Evolutionary conservation across 2,329 filamentous ascomycete species (phyloP).

Genomic region (Colletotrichum abscissum): DNA sequence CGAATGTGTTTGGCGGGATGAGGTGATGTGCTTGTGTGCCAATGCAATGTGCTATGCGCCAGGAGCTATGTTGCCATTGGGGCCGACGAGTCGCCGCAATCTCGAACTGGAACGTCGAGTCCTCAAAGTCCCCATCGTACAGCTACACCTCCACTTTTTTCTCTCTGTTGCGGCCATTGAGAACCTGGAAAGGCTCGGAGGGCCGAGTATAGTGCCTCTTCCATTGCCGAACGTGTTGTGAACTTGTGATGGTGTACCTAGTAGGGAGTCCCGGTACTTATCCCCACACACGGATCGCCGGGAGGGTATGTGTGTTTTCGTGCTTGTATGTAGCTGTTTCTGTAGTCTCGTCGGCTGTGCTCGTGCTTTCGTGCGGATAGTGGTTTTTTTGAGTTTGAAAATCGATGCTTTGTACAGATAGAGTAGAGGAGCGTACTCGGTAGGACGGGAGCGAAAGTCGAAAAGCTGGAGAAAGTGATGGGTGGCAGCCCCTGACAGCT

Average conservation of each 20-base stretch:
- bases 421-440: not conserved
- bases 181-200: not conserved
- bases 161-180: not conserved
- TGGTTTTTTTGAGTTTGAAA: not conserved
- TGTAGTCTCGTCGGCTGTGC: not conserved
- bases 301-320: not conserved
- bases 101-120: not conserved
- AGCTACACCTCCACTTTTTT: not conserved
- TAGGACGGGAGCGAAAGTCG: not conserved
- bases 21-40: too few relatives aligned
- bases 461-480: not conserved
- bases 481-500: slow-evolving; percentile 20
- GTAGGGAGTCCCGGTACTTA: too few relatives aligned
- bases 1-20: not conserved
- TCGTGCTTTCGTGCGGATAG: not conserved
- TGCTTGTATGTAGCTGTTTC: not conserved
- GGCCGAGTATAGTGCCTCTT: not conserved
- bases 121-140: not conserved
- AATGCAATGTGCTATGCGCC: not conserved
- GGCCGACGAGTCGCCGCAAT: not conserved
- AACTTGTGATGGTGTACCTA: not conserved
- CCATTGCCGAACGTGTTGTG: not conserved
- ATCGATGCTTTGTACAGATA: not conserved
- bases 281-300: not conserved
- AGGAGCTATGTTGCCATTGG: not conserved